Percentiles rank a stretch among this genome's conserved stretches.
phyloP scores from a whole-genome alignment of 495 filamentous ascomycete genomes.

The Lepidopterella palustris region DNA sequence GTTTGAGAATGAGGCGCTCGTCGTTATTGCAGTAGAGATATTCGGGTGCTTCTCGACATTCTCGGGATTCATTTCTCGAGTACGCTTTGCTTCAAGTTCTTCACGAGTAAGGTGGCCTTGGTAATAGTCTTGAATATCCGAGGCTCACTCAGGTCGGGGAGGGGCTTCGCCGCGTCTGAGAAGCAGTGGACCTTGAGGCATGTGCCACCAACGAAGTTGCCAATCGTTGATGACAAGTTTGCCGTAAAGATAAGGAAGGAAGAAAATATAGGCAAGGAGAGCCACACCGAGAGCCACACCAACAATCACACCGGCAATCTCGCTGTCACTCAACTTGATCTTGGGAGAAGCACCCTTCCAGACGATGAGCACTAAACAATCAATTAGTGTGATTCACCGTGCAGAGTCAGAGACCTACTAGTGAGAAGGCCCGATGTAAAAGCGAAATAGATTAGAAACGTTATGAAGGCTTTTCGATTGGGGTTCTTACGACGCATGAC shows the following conservation, averaged over 20 bases:
- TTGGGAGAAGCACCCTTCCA: constrained; percentile 46
- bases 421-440: constrained; percentile 14
- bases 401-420: constrained; percentile 3
- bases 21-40: neutral
- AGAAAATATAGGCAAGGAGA: constrained; percentile 51
- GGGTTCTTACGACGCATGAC: constrained; percentile 54
- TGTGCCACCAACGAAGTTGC: constrained; percentile 48
- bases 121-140: constrained; percentile 18
- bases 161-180: constrained; percentile 39
- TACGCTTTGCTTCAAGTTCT: constrained; percentile 16
- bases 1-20: constrained; percentile 1
- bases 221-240: constrained; percentile 51
- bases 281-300: constrained; percentile 48
- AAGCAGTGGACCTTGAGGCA: constrained; percentile 49
- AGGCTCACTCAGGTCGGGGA: constrained; percentile 39
- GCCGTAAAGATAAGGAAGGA: constrained; percentile 51
- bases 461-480: constrained; percentile 51
- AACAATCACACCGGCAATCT: constrained; percentile 41
- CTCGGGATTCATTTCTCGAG: neutral
- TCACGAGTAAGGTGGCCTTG: constrained; percentile 16
- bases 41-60: constrained; percentile 13
- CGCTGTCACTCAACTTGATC: constrained; percentile 5
- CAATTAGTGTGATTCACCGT: constrained; percentile 4
- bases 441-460: constrained; percentile 47
- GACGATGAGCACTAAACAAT: constrained; percentile 46